Percentiles rank a stretch among this genome's conserved stretches.
phyloP scores from a whole-genome alignment of 805 yeast genomes.

The Komagataella pseudopastoris region DNA sequence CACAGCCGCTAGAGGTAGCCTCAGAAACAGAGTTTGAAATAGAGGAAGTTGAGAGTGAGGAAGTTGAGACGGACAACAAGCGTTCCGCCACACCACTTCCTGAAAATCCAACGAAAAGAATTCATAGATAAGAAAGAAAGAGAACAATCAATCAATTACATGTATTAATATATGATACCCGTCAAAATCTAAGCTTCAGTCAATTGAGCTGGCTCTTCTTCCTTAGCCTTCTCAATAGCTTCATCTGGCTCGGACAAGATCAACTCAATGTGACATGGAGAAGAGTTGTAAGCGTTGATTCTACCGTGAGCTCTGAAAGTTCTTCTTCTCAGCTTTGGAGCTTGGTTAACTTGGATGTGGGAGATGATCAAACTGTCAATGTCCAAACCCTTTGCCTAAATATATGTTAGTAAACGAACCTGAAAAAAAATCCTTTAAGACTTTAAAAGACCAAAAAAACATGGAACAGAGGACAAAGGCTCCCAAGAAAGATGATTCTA shows the following conservation, averaged over 20 bases:
- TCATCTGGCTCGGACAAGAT: constrained; percentile 92
- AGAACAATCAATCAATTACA: neutral
- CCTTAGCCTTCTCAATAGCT: constrained; percentile 78
- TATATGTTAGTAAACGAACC: constrained; percentile 4
- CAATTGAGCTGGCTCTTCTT: constrained; percentile 47
- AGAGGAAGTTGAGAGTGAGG: neutral
- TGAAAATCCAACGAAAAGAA: neutral
- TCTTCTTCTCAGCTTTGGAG: constrained; percentile 99
- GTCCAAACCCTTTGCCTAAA: constrained; percentile 88
- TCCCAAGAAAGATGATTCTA: neutral
- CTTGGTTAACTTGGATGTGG: constrained; percentile 99
- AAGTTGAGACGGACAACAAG: neutral
- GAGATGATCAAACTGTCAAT: constrained; percentile 85
- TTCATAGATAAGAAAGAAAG: neutral
- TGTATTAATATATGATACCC: neutral
- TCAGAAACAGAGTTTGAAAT: neutral
- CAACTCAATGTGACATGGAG: constrained; percentile 98
- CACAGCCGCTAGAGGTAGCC: neutral
- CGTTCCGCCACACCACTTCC: neutral
- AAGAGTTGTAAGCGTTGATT: constrained; percentile 97
- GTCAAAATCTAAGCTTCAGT: constrained; percentile 35
- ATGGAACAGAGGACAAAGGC: neutral
- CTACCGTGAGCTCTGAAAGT: constrained; percentile 99
- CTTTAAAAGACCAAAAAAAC: neutral
- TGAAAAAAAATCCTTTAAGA: neutral